Conservation (phyloP, 2,329 filamentous ascomycete species). For the Colletotrichum eleusines region DNA sequence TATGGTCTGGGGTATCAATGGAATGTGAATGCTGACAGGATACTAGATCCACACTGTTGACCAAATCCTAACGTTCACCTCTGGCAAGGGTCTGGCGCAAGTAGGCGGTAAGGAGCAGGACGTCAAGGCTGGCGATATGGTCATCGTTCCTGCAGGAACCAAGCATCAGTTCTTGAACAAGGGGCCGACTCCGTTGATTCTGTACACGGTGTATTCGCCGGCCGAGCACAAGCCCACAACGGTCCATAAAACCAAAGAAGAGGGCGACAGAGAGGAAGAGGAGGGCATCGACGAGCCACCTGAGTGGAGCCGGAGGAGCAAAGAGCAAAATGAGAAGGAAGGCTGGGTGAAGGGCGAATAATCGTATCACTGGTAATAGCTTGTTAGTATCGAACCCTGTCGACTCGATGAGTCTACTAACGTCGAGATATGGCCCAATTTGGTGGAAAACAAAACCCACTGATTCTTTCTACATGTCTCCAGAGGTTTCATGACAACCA, state of each 20-base stretch:
- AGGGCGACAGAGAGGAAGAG: constrained; percentile 72
- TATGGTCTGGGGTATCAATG: not conserved
- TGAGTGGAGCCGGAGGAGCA: constrained; percentile 68
- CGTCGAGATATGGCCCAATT: too few species aligned
- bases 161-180: constrained; percentile 75
- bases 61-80: constrained; percentile 74
- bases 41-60: constrained; percentile 67
- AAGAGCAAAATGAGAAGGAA: constrained; percentile 68
- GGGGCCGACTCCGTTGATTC: constrained; percentile 68
- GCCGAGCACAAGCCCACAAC: constrained; percentile 71
- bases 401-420: not conserved
- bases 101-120: constrained; percentile 69
- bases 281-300: constrained; percentile 71
- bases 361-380: too few species aligned
- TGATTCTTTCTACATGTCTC: not conserved
- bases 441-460: accelerated
- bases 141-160: constrained; percentile 71
- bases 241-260: constrained; percentile 72
- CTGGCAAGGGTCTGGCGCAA: constrained; percentile 68
- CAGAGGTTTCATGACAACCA: not conserved
- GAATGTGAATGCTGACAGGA: constrained; percentile 29
- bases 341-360: constrained; percentile 61
- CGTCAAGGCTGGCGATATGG: constrained; percentile 53
- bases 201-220: constrained; percentile 73
- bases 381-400: not conserved